Conservation (phyloP, 2,329 filamentous ascomycete species). For the Trichoderma sp. region DNA sequence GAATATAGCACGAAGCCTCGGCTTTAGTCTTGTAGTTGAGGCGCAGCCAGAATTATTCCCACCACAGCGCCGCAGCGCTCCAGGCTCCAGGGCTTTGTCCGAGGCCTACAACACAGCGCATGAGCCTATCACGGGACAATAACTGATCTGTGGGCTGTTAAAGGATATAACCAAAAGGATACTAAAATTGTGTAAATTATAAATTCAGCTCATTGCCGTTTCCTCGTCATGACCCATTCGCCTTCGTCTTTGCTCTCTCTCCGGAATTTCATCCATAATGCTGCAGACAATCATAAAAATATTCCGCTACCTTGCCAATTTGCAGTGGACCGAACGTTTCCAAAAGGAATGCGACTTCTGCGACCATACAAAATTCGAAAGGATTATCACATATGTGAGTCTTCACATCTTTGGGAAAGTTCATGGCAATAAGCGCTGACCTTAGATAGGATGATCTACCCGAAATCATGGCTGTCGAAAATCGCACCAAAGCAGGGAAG, state of each 20-base stretch:
- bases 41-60: not conserved
- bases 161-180: not conserved
- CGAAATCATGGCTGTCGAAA: too few species aligned
- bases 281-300: not conserved
- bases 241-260: not conserved
- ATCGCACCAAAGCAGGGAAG: not conserved
- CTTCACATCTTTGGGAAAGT: too few species aligned
- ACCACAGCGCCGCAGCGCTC: not conserved
- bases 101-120: not conserved
- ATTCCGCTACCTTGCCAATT: not conserved
- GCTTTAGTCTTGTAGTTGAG: not conserved
- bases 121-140: not conserved
- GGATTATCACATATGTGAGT: too few species aligned
- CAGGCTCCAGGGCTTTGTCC: conserved; percentile 10
- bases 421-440: too few species aligned
- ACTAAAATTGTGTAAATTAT: not conserved
- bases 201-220: not conserved
- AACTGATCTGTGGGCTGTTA: not conserved
- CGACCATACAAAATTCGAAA: too few species aligned
- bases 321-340: not conserved
- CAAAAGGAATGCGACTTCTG: not conserved
- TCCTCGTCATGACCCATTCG: not conserved
- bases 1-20: not conserved
- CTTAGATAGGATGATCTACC: too few species aligned
- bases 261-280: not conserved